Base-by-base conservation (phyloP, 2,329 filamentous ascomycete genomes). In the Xylariales sp. region DNA sequence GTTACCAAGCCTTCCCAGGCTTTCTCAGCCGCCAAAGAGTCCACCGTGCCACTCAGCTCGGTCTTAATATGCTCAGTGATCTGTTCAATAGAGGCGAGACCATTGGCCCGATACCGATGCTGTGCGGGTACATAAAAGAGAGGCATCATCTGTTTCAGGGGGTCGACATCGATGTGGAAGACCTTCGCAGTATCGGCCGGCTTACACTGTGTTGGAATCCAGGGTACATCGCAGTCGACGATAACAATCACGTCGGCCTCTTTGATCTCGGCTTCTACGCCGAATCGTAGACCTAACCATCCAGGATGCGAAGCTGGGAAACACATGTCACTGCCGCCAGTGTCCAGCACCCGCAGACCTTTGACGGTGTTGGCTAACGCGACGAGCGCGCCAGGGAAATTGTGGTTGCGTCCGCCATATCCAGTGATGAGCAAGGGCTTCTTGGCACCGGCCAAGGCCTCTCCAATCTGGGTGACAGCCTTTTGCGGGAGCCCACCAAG, bases 181-280 rank as follows among this genome's bases (percentile, higher is more conserved):
- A 84, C 65, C 46, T 68, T 70, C 15, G 74, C 73, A 12, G 71
- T 68, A 3, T 65, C 59, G 2, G 60, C 60, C 0, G 80, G 80
- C 48, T 69, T 70, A 60, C 76, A 80, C 12, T 80, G 79, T 0
- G 88, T 93, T n/a, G 84, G 82, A 42, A 96, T 89, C 88, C 89
- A 96, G 0, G 90, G 90, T 0, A 95, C 88, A 56, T 96, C 90
- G 49, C 88, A 94, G 61, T 96, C 86, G 18, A 95, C 58, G 3
- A 95, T 83, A 1, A 96, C 51, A 45, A 96, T 94, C 9, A 88
- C 78, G 59, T 96, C 91, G 1, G 90, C 88, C 0, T 79, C 79
- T 44, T 73, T 76, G 57, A 95, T 86, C 31, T 73, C 71, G 2
- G 86, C 79, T 38, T 95, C 85, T 3, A 77, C 72, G 3, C 88